Base-by-base conservation (phyloP, 345 rosid genomes). In the Durio zibethinus region DNA sequence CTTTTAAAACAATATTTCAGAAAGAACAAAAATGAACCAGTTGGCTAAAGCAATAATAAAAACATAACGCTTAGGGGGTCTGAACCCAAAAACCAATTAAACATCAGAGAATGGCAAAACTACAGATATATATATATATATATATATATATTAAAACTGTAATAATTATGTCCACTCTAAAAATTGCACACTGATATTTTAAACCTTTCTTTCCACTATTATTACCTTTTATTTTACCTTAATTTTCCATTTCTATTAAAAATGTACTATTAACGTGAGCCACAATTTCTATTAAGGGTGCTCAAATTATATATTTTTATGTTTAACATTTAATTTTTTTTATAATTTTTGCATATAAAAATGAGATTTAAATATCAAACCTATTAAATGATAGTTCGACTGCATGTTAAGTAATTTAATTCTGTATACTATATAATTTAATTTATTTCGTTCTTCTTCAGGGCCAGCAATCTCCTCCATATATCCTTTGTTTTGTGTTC, bases 61-160 rank as follows among this genome's bases (percentile, higher is more conserved):
- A 70, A 14, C 23, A 27, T 65, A 70, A 70, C 57, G 42, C 42
- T 33, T 27, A 20, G 54, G 57, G 10, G 33, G 36, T 68, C 56
- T 23, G 10, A 43, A 45, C 54, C 57, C 53, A 48, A 47, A 69
- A 69, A 27, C 73, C 57, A 69, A 27, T 69, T 3, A 18, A 27
- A 69, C 56, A 69, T 4, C 56, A 27, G 6, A 45, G 23, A 45
- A 69, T 45, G 73, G 73, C 73, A 69, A 69, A 27, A 69, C 38
- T 47, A 11, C 52, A 21, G 35, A 27, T 16, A 47, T 48, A 45
- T 25, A 25, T n/a, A n/a, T n/a, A n/a, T n/a, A n/a, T n/a, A n/a
- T n/a, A n/a, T n/a, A n/a, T n/a, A n/a, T n/a, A n/a, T n/a, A n/a
- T n/a, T n/a, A 16, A 5, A 50, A 70, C 20, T 71, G 74, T 10